A percentile compares a stretch with the other conserved stretches of the same genome.
phyloP scores from a whole-genome alignment of 805 yeast genomes.

The Cyberlindnera lachancei region DNA sequence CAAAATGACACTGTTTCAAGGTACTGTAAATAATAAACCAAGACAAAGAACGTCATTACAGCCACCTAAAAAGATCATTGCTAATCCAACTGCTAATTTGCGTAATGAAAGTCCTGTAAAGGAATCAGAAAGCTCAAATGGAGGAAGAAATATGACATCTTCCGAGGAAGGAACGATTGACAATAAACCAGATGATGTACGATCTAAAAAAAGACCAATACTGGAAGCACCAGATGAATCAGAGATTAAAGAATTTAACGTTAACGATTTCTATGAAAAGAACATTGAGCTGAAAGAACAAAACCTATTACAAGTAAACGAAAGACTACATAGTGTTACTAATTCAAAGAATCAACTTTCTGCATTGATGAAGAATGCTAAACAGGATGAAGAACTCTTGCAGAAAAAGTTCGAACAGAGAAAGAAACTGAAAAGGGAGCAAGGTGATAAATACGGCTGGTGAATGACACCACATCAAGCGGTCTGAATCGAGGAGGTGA shows the following conservation, averaged over 20 bases:
- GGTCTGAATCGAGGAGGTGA: too few relatives aligned
- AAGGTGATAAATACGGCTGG: conserved; percentile 20
- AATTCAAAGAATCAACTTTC: conserved; percentile 21
- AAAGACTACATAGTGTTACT: conserved; percentile 15
- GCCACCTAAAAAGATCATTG: too few relatives aligned
- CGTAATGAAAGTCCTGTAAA: not conserved
- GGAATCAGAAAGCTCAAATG: not conserved
- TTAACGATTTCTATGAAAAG: conserved; percentile 14
- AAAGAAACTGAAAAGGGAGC: conserved; percentile 17
- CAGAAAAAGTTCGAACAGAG: conserved; percentile 18
- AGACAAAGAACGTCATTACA: too few relatives aligned
- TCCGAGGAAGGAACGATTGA: too few relatives aligned
- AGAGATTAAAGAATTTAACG: conserved; percentile 17
- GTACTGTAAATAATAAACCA: too few relatives aligned
- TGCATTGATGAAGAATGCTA: conserved; percentile 22
- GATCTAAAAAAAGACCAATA: conserved; percentile 2
- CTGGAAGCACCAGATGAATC: conserved; percentile 3
- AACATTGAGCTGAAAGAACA: conserved; percentile 17
- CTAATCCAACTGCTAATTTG: too few relatives aligned
- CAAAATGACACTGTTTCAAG: conserved; percentile 1
- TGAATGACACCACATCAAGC: too few relatives aligned
- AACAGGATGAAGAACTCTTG: conserved; percentile 17
- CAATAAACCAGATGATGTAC: too few relatives aligned
- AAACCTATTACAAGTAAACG: conserved; percentile 18
- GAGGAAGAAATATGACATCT: too few relatives aligned